A percentile compares a stretch with the other conserved stretches of the same genome.
phyloP scores from a whole-genome alignment of 1,284 basidiomycete genomes.

The Sphagnurus paluster region DNA sequence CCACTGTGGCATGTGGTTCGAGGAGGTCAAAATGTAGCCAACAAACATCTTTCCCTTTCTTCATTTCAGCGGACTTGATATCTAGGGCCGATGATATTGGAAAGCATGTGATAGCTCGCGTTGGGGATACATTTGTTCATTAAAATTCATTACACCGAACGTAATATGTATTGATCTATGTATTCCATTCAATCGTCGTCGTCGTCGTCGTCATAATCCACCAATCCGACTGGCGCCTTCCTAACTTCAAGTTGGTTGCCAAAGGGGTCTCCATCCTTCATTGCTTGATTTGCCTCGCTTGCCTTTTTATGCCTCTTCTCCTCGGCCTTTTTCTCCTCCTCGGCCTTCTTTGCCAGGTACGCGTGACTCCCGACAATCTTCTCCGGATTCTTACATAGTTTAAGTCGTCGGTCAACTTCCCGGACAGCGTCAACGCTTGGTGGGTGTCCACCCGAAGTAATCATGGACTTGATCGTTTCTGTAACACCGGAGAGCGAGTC shows the following conservation, averaged over 20 bases:
- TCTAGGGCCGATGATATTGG: conserved; percentile 8
- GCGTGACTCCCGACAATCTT: conserved; percentile 87
- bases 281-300: conserved; percentile 48
- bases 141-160: background rate
- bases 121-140: conserved; percentile 19
- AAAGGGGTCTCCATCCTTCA: conserved; percentile 65
- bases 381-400: conserved; percentile 90
- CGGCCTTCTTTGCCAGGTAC: conserved; percentile 64
- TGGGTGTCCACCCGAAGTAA: conserved; percentile 56
- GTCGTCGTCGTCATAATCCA: conserved; percentile 60
- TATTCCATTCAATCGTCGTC: conserved; percentile 29
- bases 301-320: conserved; percentile 70
- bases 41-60: conserved; percentile 35
- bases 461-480: conserved; percentile 56
- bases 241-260: conserved; percentile 52
- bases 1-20: conserved; percentile 36
- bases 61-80: conserved; percentile 8
- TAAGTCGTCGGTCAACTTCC: conserved; percentile 83
- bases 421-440: conserved; percentile 83
- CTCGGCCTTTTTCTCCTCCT: conserved; percentile 62
- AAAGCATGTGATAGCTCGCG: conserved; percentile 6
- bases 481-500: conserved; percentile 41
- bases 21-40: conserved; percentile 69
- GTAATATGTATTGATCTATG: background rate
- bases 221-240: conserved; percentile 37